Base-by-base conservation (phyloP, 768 basidiomycete genomes). In the Lactarius psammicola region DNA sequence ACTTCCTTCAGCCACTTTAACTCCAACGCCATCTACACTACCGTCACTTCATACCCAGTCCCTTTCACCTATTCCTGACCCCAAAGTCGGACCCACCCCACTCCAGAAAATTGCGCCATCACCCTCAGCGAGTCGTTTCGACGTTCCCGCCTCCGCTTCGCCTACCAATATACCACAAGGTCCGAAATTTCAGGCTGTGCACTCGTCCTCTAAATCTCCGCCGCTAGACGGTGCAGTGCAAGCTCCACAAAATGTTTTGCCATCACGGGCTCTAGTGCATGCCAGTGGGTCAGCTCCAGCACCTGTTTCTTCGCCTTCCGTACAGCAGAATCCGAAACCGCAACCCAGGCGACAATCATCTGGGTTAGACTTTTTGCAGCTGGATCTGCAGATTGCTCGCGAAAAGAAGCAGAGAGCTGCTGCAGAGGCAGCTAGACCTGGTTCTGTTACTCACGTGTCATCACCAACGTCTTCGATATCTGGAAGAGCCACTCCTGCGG, bases 311-410 rank as follows among this genome's bases (percentile, higher is more conserved):
- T n/a, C 44, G 17, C 17, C 59, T 46, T 40, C 57, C 3, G 49
- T 26, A 5, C 38, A 38, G 28, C 51, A 63, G 42, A 44, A 63
- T 8, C 15, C 38, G 18, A 66, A 30, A 15, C 38, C 20, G 17
- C 38, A 23, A 1, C 17, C 56, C 3, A 62, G 51, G n/a, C 65
- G 65, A 53, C 60, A 63, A 36, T 63, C 65, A 20, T 62, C 40
- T 2, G 65, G 61, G 40, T 26, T 66, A 30, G 51, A 66, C 40
- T 66, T 66, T 46, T 28, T 66, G 40, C 65, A 66, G 51, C 10
- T 66, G 20, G 65, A 66, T 44, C 28, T 66, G 28, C 49, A 59
- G 33, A 20, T 31, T 20, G 65, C 65, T 5, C 65, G 65, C 51
- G 57, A 66, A 17, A 66, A 55, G 57, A 66, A 63, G 30, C 13